Evolutionary conservation across 441 rosid species (phyloP), one percentile per base, ranked within the genome.

Genomic region (Dalechampia spathulata): DNA sequence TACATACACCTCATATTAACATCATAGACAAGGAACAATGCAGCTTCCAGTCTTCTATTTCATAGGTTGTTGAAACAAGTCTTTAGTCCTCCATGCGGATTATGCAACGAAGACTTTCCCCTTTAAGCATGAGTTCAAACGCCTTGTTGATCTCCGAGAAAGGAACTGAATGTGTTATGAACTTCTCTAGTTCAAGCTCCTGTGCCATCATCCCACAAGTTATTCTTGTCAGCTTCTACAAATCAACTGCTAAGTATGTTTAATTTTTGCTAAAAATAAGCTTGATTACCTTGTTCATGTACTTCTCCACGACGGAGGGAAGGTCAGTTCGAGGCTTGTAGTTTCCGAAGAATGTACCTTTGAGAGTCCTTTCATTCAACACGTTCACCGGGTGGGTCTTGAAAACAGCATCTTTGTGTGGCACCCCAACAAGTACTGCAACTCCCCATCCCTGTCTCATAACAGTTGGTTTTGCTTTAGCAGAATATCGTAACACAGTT

Each of bases 371-470:
- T 72, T 85, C 96, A 6, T 85, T 83, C 58, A 87, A 73, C 0
- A 90, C 10, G 36, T 85, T 82, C 61, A 83, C 26, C 0, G 96
- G 96, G 55, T 85, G 83, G 12, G 94, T 81, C 68, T 85, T 87
- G 85, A 90, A 90, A 0, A 76, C 70, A 23, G 76, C 96, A 39
- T 90, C 94, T 67, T 82, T 90, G 73, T 58, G 78, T 10, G 96
- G 97, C 47, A 87, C 90, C 14, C 97, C 96, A 0, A 90, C 97
- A 25, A 90, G 81, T 2, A 90, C 96, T 26, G 97, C 96, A 47
- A 90, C 96, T 58, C 97, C 96, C 97, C 96, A 90, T 3, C 92
- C 96, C 94, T 87, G 34, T 30, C 8, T 30, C n/a, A n/a, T n/a
- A n/a, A n/a, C n/a, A n/a, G n/a, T n/a, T n/a, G n/a, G n/a, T n/a